Conservation (phyloP, 305 asterid genomes). For the Fraxinus xanthoxyloides region DNA sequence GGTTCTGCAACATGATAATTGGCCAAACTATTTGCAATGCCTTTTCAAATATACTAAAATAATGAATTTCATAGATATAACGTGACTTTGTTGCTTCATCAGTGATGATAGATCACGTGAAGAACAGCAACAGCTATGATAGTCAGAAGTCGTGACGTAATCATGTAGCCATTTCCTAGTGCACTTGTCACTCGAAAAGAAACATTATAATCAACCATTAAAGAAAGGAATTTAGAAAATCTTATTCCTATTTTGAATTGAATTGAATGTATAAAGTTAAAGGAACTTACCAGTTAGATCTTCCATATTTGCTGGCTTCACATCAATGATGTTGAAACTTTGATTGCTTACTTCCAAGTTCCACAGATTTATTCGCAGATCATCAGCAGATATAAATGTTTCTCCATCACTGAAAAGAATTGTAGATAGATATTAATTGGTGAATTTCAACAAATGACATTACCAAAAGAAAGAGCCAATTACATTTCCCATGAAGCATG, state of each 20-base stretch:
- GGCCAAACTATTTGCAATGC: slow-evolving; percentile 3
- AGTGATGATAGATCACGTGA: neutral
- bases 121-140: slow-evolving; percentile 2
- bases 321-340: slow-evolving; percentile 97
- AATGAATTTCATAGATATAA: slow-evolving; percentile 8
- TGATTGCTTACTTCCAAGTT: slow-evolving; percentile 97
- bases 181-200: neutral
- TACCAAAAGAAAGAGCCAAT: slow-evolving; percentile 14
- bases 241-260: neutral
- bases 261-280: neutral
- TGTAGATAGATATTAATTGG: slow-evolving; percentile 5
- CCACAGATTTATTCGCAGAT: slow-evolving; percentile 96
- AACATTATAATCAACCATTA: slow-evolving; percentile 1
- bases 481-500: slow-evolving; percentile 17
- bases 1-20: slow-evolving; percentile 11
- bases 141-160: slow-evolving; percentile 10
- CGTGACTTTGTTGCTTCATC: neutral
- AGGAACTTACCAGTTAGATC: slow-evolving; percentile 76
- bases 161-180: slow-evolving; percentile 5
- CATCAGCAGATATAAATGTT: slow-evolving; percentile 98
- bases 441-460: slow-evolving; percentile 9
- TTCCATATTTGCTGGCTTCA: slow-evolving; percentile 97
- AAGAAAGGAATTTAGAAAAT: slow-evolving; percentile 2
- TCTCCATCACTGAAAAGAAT: slow-evolving; percentile 80
- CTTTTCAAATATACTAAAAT: neutral